Evolutionary conservation across 106 monocot genomes (phyloP), one percentile per base, ranked within the genome.

Genomic region (Ottelia alismoides): DNA sequence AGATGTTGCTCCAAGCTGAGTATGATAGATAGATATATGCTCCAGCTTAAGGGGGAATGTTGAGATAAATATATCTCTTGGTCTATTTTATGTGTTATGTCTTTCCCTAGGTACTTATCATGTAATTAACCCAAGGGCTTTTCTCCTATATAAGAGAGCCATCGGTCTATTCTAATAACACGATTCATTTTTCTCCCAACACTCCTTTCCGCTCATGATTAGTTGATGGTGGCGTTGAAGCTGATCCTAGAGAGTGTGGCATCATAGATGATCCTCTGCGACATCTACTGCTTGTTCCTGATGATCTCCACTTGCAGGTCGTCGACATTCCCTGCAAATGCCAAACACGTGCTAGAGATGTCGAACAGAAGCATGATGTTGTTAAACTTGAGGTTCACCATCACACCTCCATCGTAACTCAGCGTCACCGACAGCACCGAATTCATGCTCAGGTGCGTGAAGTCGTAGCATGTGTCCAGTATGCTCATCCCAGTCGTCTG

Each of bases 261-360:
- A 23, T 67, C 67, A 25, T 67, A 49, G 3, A 58, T 46, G 22
- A 67, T 51, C 30, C 40, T 40, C 1, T 43, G 1, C 24, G 25
- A 20, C 24, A 35, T 56, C 58, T 58, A 58, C 58, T 67, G 58
- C 9, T 40, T 14, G 28, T 67, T 58, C 18, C 67, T 58, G 18
- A 67, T 57, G 30, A 67, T 67, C 1, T 50, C 58, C 9, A 58
- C 6, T 1, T 49, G 16, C 1, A 3, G 14, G 2, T 1, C 53
- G 20, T 26, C 20, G 27, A 11, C 14, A 25, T 65, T 65, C 5
- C 53, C 53, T 17, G 64, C 64, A 17, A 65, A 54, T 1, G 53
- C 54, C 20, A 65, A 25, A 27, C 64, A 65, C n/a, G 54, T 27
- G 4, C 25, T 18, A n/a, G 25, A 19, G 18, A n/a, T 17, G 25